Evolutionary conservation across 805 yeast genomes (phyloP), one percentile per base, ranked within the genome.

Genomic region (Millerozyma miso): DNA sequence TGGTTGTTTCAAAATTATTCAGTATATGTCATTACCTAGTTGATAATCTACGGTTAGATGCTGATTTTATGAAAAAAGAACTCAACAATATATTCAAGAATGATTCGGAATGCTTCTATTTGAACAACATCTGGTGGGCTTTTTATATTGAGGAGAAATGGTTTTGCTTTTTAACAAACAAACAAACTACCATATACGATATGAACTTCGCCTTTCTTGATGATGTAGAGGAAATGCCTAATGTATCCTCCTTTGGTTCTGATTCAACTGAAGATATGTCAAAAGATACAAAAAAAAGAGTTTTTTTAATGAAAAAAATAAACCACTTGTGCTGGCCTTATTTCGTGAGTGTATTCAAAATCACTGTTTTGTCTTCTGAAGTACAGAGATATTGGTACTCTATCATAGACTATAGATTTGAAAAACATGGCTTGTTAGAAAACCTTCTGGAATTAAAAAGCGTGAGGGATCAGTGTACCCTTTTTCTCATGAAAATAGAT

Each of bases 341-440:
- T 39, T 39, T 39, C 33, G 12, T 14, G 10, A 19, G 31, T 23
- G 26, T 32, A 16, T 23, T 39, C 8, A 39, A 39, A 17, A 39
- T 39, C n/a, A 39, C 41, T n/a, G 33, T 31, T 13, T 31, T 39
- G 13, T 39, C 36, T 18, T 39, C 41, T 4, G 41, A 39, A 4
- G 31, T 39, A 32, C 16, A 16, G 12, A n/a, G 31, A n/a, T 39
- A 7, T 39, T 39, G 41, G 41, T 39, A 39, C 17, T 31, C 41
- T 8, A 39, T 39, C 13, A 16, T 33, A 12, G 41, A 39, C 31
- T 39, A 16, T 32, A 39, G 31, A 10, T 10, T 23, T 31, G 41
- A 39, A 32, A 29, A 20, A 19, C 15, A 39, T 14, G 33, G 41
- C 18, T 23, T 23, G 29, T 23, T 7, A 7, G 29, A 23, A 23